Percentiles rank a stretch among this genome's conserved stretches.
phyloP scores from a whole-genome alignment of 2,329 filamentous ascomycete genomes.

The Colletotrichum chrysophilum region DNA sequence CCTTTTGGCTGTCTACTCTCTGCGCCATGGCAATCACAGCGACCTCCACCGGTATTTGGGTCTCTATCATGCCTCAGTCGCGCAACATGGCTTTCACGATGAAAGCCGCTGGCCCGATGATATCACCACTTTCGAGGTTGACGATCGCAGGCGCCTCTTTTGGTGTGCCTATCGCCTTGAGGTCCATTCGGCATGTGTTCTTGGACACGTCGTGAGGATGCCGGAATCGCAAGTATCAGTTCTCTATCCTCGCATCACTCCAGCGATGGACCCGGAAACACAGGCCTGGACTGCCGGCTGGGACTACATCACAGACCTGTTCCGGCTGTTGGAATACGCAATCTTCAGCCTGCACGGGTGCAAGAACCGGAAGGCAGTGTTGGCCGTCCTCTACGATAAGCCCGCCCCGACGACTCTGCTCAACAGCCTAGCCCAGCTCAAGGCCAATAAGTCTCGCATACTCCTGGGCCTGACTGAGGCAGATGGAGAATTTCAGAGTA shows the following conservation, averaged over 20 bases:
- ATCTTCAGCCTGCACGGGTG: background rate
- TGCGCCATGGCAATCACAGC: background rate
- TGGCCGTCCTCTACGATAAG: background rate
- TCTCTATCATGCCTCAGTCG: background rate
- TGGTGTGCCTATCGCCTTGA: background rate
- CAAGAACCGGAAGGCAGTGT: background rate
- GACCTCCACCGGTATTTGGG: background rate
- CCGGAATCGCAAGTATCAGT: background rate
- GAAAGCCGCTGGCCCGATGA: background rate
- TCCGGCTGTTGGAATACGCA: background rate
- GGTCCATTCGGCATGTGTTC: background rate
- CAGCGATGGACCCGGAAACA: background rate
- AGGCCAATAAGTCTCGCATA: background rate
- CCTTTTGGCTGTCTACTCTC: background rate
- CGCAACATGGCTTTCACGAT: background rate
- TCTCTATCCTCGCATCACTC: background rate
- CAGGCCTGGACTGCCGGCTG: background rate
- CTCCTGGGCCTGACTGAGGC: background rate
- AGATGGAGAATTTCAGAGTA: background rate
- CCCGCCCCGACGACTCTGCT: background rate
- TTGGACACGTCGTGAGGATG: background rate
- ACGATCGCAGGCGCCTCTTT: background rate
- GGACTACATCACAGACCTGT: background rate
- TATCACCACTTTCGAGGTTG: background rate
- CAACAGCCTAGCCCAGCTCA: background rate